phyloP scores from a whole-genome alignment of 208 protist genomes.

The Crithidia brevicula region DNA sequence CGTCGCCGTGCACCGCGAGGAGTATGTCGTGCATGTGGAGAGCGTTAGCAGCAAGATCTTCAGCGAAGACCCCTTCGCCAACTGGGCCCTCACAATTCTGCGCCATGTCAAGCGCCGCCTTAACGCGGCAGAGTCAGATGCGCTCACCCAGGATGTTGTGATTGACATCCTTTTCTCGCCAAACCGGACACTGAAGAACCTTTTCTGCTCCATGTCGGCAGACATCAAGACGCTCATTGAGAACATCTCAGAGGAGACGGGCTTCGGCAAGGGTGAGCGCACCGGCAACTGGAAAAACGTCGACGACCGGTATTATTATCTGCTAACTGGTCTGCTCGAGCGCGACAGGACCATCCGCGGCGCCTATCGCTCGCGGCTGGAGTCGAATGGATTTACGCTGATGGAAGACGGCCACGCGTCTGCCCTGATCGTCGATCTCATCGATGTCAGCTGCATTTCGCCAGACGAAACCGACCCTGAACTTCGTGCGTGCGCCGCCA shows the following conservation, averaged over 20 bases:
- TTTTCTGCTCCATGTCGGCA: slow-evolving; percentile 69
- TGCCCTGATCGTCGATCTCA: slow-evolving; percentile 73
- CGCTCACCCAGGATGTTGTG: slow-evolving; percentile 46
- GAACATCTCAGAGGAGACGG: slow-evolving; percentile 28
- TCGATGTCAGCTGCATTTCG: slow-evolving; percentile 61
- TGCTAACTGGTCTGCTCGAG: slow-evolving; percentile 66
- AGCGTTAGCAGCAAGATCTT: slow-evolving; percentile 53
- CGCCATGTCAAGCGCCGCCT: slow-evolving; percentile 59
- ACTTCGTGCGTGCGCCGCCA: slow-evolving; percentile 31
- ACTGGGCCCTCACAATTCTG: slow-evolving; percentile 67
- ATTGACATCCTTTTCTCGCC: slow-evolving; percentile 82
- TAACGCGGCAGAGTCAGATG: slow-evolving; percentile 28
- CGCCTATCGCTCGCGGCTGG: slow-evolving; percentile 54
- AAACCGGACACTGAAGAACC: slow-evolving; percentile 79
- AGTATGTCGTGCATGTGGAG: slow-evolving; percentile 86
- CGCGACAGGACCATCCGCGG: slow-evolving; percentile 52
- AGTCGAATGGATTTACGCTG: slow-evolving; percentile 72
- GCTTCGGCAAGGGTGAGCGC: slow-evolving; percentile 23
- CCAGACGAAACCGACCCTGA: slow-evolving; percentile 52
- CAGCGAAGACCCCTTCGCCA: slow-evolving; percentile 62
- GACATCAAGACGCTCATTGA: slow-evolving; percentile 57
- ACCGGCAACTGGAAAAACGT: slow-evolving; percentile 56
- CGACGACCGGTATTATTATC: slow-evolving; percentile 79
- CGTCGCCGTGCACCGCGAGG: slow-evolving; percentile 72
- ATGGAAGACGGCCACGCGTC: slow-evolving; percentile 75